Evolutionary conservation across 2,329 filamentous ascomycete genomes (phyloP), one percentile per base, ranked within the genome.

Genomic region (Leptodontidium sp.): DNA sequence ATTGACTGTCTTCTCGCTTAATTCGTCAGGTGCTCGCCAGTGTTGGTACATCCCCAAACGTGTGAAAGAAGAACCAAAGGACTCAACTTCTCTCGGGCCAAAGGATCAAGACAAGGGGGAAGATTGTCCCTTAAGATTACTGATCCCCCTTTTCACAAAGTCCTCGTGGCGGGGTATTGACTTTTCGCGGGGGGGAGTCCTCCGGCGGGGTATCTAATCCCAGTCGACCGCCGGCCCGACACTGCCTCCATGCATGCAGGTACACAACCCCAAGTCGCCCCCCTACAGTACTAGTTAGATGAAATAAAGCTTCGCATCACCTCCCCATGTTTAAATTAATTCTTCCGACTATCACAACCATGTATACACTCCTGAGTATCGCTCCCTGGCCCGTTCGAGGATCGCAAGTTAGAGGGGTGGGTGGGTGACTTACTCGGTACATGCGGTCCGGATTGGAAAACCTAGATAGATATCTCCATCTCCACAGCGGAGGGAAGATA

Each of bases 201-300:
- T 58, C 53, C 53, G 53, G 53, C 53, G 53, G 53, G 53, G 53
- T 58, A 24, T 58, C 32, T 40, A 52, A 58, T 40, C 53, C 32
- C 53, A 58, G 53, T 58, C 52, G 29, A 58, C 53, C 53, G 53
- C 29, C 53, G 53, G 53, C 29, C 53, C 53, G 53, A n/a, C 29
- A 58, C 9, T 21, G 32, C 53, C 17, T 58, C n/a, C 32, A 24
- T 40, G 32, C 9, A 58, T 40, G 53, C 53, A 58, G 53, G 53
- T 58, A 58, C 53, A 11, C 29, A 43, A 21, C 21, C 21, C 21
- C 21, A 21, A 21, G 21, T 21, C 21, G 6, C 29, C 29, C 29
- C 29, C 29, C 29, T 32, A 32, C 29, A 6, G 29, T 32, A 21
- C 21, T 21, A 21, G 21, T 21, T 21, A 21, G 29, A 32, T 32